Conservation (phyloP, 768 basidiomycete species). For the Tylopilus intermedius region DNA sequence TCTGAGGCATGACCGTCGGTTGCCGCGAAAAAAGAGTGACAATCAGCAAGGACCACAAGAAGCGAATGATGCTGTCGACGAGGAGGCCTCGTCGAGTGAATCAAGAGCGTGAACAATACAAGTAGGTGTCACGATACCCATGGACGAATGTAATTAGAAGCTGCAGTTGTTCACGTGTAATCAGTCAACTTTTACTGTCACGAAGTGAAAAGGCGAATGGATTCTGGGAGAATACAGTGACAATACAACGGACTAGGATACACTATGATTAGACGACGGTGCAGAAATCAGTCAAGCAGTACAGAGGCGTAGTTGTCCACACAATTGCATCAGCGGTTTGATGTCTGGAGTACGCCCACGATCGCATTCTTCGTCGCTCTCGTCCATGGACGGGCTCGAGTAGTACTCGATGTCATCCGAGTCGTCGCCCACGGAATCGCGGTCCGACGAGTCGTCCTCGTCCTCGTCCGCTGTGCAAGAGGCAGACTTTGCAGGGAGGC, state of each 20-base stretch:
- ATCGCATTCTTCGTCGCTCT: conserved; percentile 35
- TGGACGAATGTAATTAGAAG: too few species aligned
- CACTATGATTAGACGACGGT: too few species aligned
- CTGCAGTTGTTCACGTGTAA: too few species aligned
- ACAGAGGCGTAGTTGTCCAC: conserved; percentile 23
- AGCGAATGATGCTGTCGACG: not conserved
- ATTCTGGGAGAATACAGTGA: not conserved
- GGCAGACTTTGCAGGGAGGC: conserved; percentile 30
- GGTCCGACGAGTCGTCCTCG: conserved; percentile 36
- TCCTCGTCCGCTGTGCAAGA: conserved; percentile 25
- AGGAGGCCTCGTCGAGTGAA: too few species aligned
- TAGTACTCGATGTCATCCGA: conserved; percentile 17
- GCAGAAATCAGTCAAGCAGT: conserved; percentile 1
- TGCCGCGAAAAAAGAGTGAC: conserved; percentile 8
- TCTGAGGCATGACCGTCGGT: conserved; percentile 36
- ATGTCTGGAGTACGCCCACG: conserved; percentile 40
- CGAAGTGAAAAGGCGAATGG: too few species aligned
- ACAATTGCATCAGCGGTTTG: conserved; percentile 35
- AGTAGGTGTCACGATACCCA: too few species aligned
- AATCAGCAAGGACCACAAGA: not conserved
- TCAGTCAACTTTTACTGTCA: too few species aligned
- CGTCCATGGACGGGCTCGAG: conserved; percentile 36
- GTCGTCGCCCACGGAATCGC: conserved; percentile 24
- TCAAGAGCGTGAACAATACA: too few species aligned
- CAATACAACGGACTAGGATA: not conserved